Conservation (phyloP, 2,329 filamentous ascomycete species). For the Paecilomyces sp. region DNA sequence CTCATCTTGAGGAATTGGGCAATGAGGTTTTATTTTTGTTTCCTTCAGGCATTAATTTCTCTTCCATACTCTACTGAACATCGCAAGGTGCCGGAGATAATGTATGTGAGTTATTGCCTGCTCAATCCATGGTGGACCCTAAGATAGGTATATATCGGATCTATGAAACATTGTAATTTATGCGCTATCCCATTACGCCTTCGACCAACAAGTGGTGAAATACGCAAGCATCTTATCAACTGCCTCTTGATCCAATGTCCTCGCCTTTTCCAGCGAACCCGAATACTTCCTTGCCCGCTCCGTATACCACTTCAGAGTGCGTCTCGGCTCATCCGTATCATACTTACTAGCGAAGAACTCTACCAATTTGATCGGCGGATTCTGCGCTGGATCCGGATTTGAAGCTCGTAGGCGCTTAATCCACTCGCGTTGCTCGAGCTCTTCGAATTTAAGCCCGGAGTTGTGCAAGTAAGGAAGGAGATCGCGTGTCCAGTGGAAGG, state of each 20-base stretch:
- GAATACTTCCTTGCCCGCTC: constrained; percentile 10
- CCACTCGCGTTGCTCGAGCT: constrained; percentile 19
- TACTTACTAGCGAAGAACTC: constrained; percentile 51
- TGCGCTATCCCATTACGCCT: neutral
- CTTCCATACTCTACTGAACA: neutral
- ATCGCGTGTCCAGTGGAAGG: constrained; percentile 47
- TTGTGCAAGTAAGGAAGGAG: constrained; percentile 48
- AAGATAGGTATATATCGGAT: too few relatives aligned
- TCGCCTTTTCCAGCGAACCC: constrained; percentile 7
- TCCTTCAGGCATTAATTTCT: neutral
- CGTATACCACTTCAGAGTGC: constrained; percentile 11
- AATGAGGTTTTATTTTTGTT: too few relatives aligned
- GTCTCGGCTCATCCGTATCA: constrained; percentile 17
- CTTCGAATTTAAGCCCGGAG: constrained; percentile 30
- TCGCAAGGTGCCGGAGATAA: neutral
- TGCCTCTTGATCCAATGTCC: constrained; percentile 12
- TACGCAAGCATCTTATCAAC: constrained; percentile 30
- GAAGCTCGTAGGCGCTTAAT: constrained; percentile 33
- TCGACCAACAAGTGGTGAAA: constrained; percentile 14
- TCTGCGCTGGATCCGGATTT: constrained; percentile 42
- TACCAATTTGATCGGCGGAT: constrained; percentile 47
- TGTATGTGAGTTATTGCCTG: neutral
- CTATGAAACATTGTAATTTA: too few relatives aligned
- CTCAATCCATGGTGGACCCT: too few relatives aligned
- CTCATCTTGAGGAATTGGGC: too few relatives aligned